A percentile compares a stretch with the other conserved stretches of the same genome.
Conservation (phyloP, 208 protist species). For the Trypanosoma mega region DNA sequence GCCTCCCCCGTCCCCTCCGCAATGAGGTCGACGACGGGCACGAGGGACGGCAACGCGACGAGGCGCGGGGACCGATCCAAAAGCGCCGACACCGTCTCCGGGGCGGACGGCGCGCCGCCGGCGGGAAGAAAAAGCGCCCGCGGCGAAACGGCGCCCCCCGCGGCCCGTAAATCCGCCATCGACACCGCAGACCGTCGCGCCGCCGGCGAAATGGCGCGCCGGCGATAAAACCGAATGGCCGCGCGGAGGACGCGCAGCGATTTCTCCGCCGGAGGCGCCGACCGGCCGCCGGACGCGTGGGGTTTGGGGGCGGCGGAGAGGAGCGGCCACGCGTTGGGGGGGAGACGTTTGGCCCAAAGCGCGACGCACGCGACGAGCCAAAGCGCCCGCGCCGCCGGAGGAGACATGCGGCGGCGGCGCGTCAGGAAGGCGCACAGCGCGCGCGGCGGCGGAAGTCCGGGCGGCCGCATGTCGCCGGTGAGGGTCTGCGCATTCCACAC, state of each 20-base stretch:
- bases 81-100: slow-evolving; percentile 63
- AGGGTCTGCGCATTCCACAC: slow-evolving; percentile 71
- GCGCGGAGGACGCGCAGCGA: slow-evolving; percentile 37
- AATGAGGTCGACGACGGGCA: slow-evolving; percentile 79
- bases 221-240: slow-evolving; percentile 43
- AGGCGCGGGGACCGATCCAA: slow-evolving; percentile 42
- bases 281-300: slow-evolving; percentile 35
- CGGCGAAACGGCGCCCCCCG: slow-evolving; percentile 59
- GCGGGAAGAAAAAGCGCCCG: slow-evolving; percentile 64
- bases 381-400: slow-evolving; percentile 12
- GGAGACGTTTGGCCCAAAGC: not conserved
- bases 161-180: slow-evolving; percentile 34
- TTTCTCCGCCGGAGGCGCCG: slow-evolving; percentile 14
- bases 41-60: slow-evolving; percentile 64
- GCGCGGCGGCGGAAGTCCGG: slow-evolving; percentile 41
- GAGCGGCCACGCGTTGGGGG: not conserved
- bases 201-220: slow-evolving; percentile 20
- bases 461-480: slow-evolving; percentile 47
- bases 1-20: slow-evolving; percentile 3
- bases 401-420: slow-evolving; percentile 48
- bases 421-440: slow-evolving; percentile 49
- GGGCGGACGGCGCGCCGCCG: slow-evolving; percentile 69
- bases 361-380: slow-evolving; percentile 30
- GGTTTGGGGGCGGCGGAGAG: slow-evolving; percentile 31
- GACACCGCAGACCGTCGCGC: slow-evolving; percentile 21